These are phyloP conservation scores for Solanum chilense DNA, from an alignment of 257 asterid species.

Conservation along the genomic window DNA sequence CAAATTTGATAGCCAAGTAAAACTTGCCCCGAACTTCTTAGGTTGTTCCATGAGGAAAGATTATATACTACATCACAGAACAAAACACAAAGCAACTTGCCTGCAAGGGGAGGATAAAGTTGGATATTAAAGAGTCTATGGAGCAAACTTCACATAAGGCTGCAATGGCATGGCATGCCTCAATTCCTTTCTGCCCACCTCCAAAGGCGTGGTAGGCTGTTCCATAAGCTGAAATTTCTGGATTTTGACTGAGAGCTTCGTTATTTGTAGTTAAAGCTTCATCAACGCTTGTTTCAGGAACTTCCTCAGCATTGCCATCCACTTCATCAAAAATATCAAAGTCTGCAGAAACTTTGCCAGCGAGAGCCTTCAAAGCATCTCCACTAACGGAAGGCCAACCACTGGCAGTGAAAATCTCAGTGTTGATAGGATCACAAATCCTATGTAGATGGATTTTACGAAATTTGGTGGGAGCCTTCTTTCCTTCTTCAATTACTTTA, in stretches of 20 bases:
- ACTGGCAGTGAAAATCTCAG: slow-evolving; percentile 75
- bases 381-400: slow-evolving; percentile 99
- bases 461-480: slow-evolving; percentile 64
- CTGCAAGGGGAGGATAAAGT: slow-evolving; percentile 96
- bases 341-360: slow-evolving; percentile 79
- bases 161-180: slow-evolving; percentile 92
- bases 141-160: slow-evolving; percentile 91
- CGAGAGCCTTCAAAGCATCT: slow-evolving; percentile 65
- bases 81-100: slow-evolving; percentile 28
- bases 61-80: not conserved
- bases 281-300: slow-evolving; percentile 9
- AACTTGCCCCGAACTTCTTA: not conserved
- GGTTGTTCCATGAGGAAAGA: not conserved
- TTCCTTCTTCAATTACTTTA: slow-evolving; percentile 81
- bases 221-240: slow-evolving; percentile 68
- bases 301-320: slow-evolving; percentile 33
- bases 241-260: slow-evolving; percentile 7
- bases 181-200: slow-evolving; percentile 63
- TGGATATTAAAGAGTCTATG: slow-evolving; percentile 82
- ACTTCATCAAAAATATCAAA: slow-evolving; percentile 43
- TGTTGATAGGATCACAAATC: slow-evolving; percentile 33
- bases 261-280: slow-evolving; percentile 8
- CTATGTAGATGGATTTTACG: slow-evolving; percentile 67
- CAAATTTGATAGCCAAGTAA: not conserved
- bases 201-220: slow-evolving; percentile 59